Conservation (phyloP, 352 stramenopile genomes). For the Phytophthora litchii region DNA sequence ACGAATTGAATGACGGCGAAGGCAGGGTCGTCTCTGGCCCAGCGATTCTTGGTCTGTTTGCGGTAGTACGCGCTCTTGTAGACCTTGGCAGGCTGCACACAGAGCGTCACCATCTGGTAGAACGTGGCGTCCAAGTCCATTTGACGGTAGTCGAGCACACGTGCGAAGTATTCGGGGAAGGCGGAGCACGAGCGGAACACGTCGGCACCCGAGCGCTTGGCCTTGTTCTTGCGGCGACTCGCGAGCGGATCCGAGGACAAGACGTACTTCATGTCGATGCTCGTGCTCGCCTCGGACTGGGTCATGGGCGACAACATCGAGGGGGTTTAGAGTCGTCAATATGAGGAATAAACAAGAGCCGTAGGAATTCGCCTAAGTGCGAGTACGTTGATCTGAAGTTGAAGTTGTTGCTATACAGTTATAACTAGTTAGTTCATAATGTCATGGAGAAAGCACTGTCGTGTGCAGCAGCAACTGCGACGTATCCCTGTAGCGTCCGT, state of each 20-base stretch:
- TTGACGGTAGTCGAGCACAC: slow-evolving; percentile 81
- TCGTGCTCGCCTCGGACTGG: slow-evolving; percentile 32
- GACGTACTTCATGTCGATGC: slow-evolving; percentile 40
- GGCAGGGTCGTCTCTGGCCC: slow-evolving; percentile 96
- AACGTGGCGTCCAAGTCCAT: slow-evolving; percentile 91
- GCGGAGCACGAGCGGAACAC: slow-evolving; percentile 79
- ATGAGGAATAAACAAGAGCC: slow-evolving; percentile 13
- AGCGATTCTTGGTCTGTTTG: slow-evolving; percentile 98
- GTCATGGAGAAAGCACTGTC: slow-evolving; percentile 45
- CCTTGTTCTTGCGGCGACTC: slow-evolving; percentile 20
- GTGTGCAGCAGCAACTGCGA: slow-evolving; percentile 41
- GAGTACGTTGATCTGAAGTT: slow-evolving; percentile 12
- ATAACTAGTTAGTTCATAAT: slow-evolving; percentile 26
- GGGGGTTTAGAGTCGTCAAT: background rate
- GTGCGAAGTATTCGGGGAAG: slow-evolving; percentile 84
- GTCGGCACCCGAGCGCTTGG: slow-evolving; percentile 24
- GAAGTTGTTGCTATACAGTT: too few relatives aligned
- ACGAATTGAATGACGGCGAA: slow-evolving; percentile 96
- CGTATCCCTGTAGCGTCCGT: slow-evolving; percentile 55
- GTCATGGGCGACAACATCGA: slow-evolving; percentile 28
- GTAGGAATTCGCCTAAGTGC: slow-evolving; percentile 11
- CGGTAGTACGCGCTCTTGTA: slow-evolving; percentile 90
- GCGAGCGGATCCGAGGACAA: slow-evolving; percentile 3
- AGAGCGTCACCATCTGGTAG: slow-evolving; percentile 91
- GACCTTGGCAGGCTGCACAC: slow-evolving; percentile 82